These are phyloP conservation scores for Dothistroma pini DNA, from an alignment of 2,329 filamentous ascomycete species.

Conservation along the genomic window DNA sequence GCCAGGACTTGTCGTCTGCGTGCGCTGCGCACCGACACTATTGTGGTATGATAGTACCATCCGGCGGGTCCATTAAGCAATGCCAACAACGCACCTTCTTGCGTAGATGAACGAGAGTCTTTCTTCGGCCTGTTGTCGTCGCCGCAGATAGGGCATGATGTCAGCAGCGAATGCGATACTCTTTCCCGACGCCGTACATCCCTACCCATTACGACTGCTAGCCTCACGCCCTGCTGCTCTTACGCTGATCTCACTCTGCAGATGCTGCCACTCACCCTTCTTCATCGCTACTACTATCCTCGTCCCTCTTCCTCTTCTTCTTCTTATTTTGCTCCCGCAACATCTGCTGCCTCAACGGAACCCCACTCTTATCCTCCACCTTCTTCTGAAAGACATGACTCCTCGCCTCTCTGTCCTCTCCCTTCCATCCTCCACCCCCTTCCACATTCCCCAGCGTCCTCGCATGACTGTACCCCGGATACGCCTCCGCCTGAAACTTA, in stretches of 20 bases:
- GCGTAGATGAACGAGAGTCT: too few species aligned
- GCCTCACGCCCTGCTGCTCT: background rate
- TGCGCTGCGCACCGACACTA: too few species aligned
- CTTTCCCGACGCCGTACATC: too few species aligned
- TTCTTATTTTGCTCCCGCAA: slow-evolving; percentile 9
- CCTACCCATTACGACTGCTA: too few species aligned
- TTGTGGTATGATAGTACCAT: too few species aligned
- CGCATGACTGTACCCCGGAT: slow-evolving; percentile 71
- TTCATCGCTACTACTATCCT: slow-evolving; percentile 23
- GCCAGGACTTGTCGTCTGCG: too few species aligned
- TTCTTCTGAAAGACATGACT: slow-evolving; percentile 46
- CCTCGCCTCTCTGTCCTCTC: slow-evolving; percentile 45
- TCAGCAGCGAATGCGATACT: too few species aligned
- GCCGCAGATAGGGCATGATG: too few species aligned
- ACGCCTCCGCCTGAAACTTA: slow-evolving; percentile 61
- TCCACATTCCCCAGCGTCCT: slow-evolving; percentile 62
- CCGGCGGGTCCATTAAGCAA: too few species aligned
- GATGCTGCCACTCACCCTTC: slow-evolving; percentile 6
- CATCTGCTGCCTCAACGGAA: slow-evolving; percentile 6
- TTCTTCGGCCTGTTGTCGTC: too few species aligned
- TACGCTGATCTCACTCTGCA: background rate
- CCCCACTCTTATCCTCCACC: slow-evolving; percentile 23
- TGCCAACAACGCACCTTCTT: too few species aligned
- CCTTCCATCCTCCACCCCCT: slow-evolving; percentile 47
- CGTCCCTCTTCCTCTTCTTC: slow-evolving; percentile 24